These are phyloP conservation scores for Aspergillus wentii DNA, from an alignment of 495 filamentous ascomycete genomes.

Conservation along the genomic window DNA sequence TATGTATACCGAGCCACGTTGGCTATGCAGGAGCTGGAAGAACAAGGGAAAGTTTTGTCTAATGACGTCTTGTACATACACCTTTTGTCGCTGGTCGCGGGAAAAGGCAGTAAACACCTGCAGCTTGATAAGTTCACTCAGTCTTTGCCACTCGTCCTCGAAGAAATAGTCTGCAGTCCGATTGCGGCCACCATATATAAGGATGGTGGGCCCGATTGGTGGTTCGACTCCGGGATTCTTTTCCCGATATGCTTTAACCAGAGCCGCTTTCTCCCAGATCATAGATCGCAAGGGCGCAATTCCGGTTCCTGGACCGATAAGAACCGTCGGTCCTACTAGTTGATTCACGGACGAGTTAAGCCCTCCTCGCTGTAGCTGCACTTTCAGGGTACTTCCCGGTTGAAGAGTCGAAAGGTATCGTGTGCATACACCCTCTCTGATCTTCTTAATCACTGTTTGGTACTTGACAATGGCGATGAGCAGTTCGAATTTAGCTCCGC, in stretches of 20 bases:
- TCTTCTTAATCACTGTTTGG: constrained; percentile 78
- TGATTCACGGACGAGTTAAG: constrained; percentile 45
- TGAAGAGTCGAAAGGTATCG: constrained; percentile 68
- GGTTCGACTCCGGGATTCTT: constrained; percentile 22
- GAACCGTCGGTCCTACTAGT: constrained; percentile 56
- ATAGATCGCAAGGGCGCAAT: constrained; percentile 83
- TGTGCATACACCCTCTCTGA: constrained; percentile 84
- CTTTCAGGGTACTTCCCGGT: constrained; percentile 49
- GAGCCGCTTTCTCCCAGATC: constrained; percentile 58
- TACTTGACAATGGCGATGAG: constrained; percentile 91
- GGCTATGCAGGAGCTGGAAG: constrained; percentile 49
- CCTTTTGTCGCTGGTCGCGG: constrained; percentile 65
- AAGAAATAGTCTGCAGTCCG: constrained; percentile 73
- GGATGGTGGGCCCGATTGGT: constrained; percentile 29
- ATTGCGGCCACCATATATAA: constrained; percentile 83
- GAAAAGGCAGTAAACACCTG: constrained; percentile 79
- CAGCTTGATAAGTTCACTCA: constrained; percentile 32
- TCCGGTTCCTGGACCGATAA: constrained; percentile 87
- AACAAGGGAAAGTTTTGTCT: constrained; percentile 54
- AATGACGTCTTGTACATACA: constrained; percentile 88
- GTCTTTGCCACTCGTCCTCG: constrained; percentile 61
- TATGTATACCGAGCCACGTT: constrained; percentile 59
- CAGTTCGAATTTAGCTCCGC: constrained; percentile 59
- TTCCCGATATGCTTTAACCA: constrained; percentile 35
- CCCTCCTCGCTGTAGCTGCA: constrained; percentile 56